phyloP scores from a whole-genome alignment of 257 asterid species.

The Marsdenia floribunda region DNA sequence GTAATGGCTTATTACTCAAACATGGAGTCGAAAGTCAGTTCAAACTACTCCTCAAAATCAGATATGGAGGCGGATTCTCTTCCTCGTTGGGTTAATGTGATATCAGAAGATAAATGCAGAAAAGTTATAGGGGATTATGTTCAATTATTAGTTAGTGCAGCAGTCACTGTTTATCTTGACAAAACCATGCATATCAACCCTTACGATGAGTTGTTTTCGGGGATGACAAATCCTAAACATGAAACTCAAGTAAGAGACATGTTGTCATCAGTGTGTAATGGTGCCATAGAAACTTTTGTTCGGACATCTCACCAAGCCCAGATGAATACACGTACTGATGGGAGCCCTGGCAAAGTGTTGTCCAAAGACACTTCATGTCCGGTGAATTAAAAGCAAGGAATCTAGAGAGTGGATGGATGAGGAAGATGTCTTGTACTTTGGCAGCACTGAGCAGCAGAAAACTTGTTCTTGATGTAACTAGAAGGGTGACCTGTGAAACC shows the following conservation, averaged over 20 bases:
- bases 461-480: constrained; percentile 49
- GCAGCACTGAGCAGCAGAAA: constrained; percentile 41
- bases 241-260: constrained; percentile 44
- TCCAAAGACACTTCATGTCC: constrained; percentile 15
- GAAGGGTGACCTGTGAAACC: constrained; percentile 48
- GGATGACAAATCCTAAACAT: constrained; percentile 66
- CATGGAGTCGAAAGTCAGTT: constrained; percentile 3
- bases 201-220: constrained; percentile 52
- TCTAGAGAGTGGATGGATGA: constrained; percentile 32
- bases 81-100: constrained; percentile 37
- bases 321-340: constrained; percentile 15
- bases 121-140: constrained; percentile 50
- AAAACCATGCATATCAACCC: constrained; percentile 53
- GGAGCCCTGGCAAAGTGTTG: constrained; percentile 2
- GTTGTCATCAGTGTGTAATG: constrained; percentile 46
- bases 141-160: constrained; percentile 52
- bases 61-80: constrained; percentile 10
- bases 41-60: not conserved
- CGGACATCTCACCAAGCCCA: constrained; percentile 46
- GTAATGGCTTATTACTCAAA: constrained; percentile 41
- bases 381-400: constrained; percentile 16
- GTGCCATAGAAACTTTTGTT: constrained; percentile 55
- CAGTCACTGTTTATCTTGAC: constrained; percentile 59
- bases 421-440: constrained; percentile 39
- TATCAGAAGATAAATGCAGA: constrained; percentile 44